Evolutionary conservation across 257 asterid genomes (phyloP).

Genomic region (Penstemon barbatus): DNA sequence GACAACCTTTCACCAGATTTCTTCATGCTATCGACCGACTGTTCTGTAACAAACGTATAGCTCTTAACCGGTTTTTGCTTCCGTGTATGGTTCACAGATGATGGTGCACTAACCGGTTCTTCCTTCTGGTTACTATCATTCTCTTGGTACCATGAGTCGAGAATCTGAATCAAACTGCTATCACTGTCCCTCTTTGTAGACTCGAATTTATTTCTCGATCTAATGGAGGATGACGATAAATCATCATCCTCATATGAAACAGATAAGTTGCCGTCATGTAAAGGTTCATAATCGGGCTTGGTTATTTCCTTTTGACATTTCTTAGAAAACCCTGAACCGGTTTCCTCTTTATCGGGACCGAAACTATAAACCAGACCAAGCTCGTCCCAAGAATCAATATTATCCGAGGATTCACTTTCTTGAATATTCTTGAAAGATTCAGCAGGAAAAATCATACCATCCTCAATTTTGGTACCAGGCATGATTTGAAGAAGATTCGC

Average conservation of each 20-base stretch:
- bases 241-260: constrained; percentile 61
- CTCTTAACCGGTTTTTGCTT: constrained; percentile 41
- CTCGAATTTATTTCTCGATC: constrained; percentile 31
- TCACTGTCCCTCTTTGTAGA: constrained; percentile 29
- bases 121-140: constrained; percentile 26
- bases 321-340: constrained; percentile 13
- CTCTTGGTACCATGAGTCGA: constrained; percentile 57
- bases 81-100: constrained; percentile 14
- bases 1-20: constrained; percentile 42
- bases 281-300: constrained; percentile 46
- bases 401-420: constrained; percentile 42
- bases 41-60: constrained; percentile 59
- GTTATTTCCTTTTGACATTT: constrained; percentile 30
- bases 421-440: constrained; percentile 31
- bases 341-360: constrained; percentile 26
- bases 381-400: constrained; percentile 69
- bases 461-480: constrained; percentile 58
- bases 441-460: constrained; percentile 51
- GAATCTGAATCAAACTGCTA: constrained; percentile 67
- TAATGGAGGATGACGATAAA: constrained; percentile 14
- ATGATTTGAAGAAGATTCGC: constrained; percentile 52
- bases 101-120: constrained; percentile 18
- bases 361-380: constrained; percentile 63
- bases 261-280: constrained; percentile 49
- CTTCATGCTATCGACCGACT: constrained; percentile 29